phyloP scores from a whole-genome alignment of 306 rosid genomes.

The Cicer yamashitae region DNA sequence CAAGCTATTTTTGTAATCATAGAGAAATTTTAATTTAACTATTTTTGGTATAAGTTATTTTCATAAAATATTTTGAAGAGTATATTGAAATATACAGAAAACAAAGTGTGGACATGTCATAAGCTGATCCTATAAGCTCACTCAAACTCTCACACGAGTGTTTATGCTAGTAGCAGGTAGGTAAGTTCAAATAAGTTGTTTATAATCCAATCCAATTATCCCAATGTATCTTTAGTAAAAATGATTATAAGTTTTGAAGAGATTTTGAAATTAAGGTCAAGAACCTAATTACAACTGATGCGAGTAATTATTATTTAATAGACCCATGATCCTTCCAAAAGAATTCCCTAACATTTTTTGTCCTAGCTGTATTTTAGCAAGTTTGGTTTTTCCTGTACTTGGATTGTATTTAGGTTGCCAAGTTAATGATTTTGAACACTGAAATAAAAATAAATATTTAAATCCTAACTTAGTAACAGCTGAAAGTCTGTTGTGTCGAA shows the following conservation, averaged over 20 bases:
- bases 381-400: conserved; percentile 16
- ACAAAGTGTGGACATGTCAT: background rate
- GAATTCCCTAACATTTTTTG: background rate
- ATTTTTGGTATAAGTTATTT: background rate
- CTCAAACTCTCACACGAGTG: background rate
- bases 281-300: background rate
- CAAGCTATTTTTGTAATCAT: background rate
- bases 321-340: background rate
- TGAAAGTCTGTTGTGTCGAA: background rate
- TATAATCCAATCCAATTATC: background rate
- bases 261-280: background rate
- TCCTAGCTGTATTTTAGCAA: background rate
- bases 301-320: background rate
- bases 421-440: background rate
- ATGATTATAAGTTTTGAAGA: background rate
- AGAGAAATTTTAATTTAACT: background rate
- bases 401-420: conserved; percentile 12
- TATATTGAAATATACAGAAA: background rate
- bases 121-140: background rate
- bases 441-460: background rate
- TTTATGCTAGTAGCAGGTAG: background rate
- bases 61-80: background rate
- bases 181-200: background rate
- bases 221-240: background rate
- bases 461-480: background rate